Evolutionary conservation across 805 yeast genomes (phyloP).

Genomic region (Wickerhamiella shivajii): DNA sequence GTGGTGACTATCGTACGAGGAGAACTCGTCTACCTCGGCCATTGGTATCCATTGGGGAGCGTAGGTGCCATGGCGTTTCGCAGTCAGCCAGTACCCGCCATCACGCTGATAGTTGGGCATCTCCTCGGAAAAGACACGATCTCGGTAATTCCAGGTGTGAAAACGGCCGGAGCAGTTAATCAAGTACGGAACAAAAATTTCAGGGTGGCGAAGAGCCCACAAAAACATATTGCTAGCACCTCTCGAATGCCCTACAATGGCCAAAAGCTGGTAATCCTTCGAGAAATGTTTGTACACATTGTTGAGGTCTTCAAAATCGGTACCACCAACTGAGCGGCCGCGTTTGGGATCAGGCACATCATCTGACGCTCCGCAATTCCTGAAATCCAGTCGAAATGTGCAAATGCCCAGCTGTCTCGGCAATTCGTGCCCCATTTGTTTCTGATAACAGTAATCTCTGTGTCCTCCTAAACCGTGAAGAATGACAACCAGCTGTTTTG

Average conservation of each 20-base stretch:
- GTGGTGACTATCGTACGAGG: constrained; percentile 14
- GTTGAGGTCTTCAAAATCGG: constrained; percentile 55
- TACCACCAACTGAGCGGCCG: constrained; percentile 44
- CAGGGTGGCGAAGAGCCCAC: constrained; percentile 39
- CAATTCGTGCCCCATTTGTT: constrained; percentile 42
- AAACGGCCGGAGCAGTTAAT: constrained; percentile 65
- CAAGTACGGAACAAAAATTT: constrained; percentile 39
- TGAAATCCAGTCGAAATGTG: constrained; percentile 66
- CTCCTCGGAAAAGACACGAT: constrained; percentile 4
- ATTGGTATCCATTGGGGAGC: constrained; percentile 32
- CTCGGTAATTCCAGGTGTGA: constrained; percentile 11
- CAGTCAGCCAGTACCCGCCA: constrained; percentile 27
- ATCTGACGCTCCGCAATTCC: constrained; percentile 72
- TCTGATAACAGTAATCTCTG: constrained; percentile 63
- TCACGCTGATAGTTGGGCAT: constrained; percentile 8
- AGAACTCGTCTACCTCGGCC: constrained; percentile 28
- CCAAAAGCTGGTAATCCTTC: constrained; percentile 30
- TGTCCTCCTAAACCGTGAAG: constrained; percentile 81
- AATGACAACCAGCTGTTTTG: constrained; percentile 36
- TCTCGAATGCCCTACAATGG: constrained; percentile 66
- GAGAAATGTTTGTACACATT: constrained; percentile 28
- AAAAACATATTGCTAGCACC: constrained; percentile 63
- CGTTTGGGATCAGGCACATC: constrained; percentile 25
- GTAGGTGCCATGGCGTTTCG: constrained; percentile 39
- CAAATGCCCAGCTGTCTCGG: constrained; percentile 46